Conservation (phyloP, 2,329 filamentous ascomycete genomes). For the Ascocoryne sarcoides region DNA sequence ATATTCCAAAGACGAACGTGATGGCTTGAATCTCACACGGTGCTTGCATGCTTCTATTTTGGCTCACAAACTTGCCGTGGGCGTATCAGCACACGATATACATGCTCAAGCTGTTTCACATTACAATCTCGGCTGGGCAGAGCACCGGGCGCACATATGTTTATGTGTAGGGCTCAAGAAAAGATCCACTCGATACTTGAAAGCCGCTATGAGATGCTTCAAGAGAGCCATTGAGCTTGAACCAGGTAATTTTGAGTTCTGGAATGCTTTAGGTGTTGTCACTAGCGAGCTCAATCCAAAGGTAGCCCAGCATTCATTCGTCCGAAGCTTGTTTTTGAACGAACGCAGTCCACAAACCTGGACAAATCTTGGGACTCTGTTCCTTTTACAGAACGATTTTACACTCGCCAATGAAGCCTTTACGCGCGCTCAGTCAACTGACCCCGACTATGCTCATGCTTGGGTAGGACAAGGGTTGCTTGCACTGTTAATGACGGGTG, state of each 20-base stretch:
- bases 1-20: conserved; percentile 25
- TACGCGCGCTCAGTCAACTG: conserved; percentile 82
- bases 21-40: conserved; percentile 39
- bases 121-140: conserved; percentile 94
- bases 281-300: conserved; percentile 79
- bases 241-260: conserved; percentile 89
- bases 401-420: conserved; percentile 87
- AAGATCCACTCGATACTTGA: conserved; percentile 60
- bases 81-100: conserved; percentile 60
- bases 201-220: conserved; percentile 79
- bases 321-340: conserved; percentile 85
- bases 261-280: conserved; percentile 90
- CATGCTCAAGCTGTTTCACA: conserved; percentile 93
- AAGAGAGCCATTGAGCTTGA: conserved; percentile 94
- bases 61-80: conserved; percentile 78
- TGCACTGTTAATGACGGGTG: conserved; percentile 61
- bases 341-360: conserved; percentile 77
- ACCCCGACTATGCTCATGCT: conserved; percentile 86
- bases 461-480: conserved; percentile 92
- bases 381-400: conserved; percentile 73
- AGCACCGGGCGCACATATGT: conserved; percentile 70
- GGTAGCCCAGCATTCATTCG: conserved; percentile 87
- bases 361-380: conserved; percentile 85
- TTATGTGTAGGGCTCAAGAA: conserved; percentile 43
- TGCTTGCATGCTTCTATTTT: conserved; percentile 67